Evolutionary conservation across 108 stramenopile species (phyloP), one percentile per base, ranked within the genome.

Genomic region (Chaetoceros tenuissimus): DNA sequence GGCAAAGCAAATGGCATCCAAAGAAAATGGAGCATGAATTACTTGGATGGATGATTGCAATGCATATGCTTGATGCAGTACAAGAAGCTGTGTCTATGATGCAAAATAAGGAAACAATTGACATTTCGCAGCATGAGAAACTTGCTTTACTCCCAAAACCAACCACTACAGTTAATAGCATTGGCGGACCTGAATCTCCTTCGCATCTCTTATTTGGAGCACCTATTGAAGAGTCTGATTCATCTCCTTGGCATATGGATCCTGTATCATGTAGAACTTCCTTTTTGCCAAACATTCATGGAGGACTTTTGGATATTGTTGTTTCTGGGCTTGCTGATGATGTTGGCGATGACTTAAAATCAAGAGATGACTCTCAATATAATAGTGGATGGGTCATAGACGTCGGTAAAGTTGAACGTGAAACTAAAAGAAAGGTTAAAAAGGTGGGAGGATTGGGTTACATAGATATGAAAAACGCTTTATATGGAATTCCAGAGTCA

Each of bases 391-490:
- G 90, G 90, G 90, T 92, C 1, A 66, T 87, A 64, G 90, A 92
- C 67, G 76, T 92, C 1, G 78, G 80, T 24, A 75, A 75, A 45
- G 55, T 80, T 1, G 90, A 92, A 68, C 68, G 84, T 8, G 74
- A 82, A 0, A 86, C 90, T 0, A 92, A 92, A 59, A 59, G 72
- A 30, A 85, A 84, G 49, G 80, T 92, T 2, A 72, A 80, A 65
- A 57, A 60, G 24, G 80, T 75, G 68, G 86, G 84, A 55, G 90
- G 86, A 17, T 69, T 92, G 60, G 86, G 90, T 24, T 92, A 86
- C 51, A 72, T 87, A 22, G 90, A 92, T 55, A 85, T 85, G 84
- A 92, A 92, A 63, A 81, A 74, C 49, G 90, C 90, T 5, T 52
- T 87, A 51, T 87, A 92, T 60, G 90, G 90, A 50, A 76, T 86